Evolutionary conservation across 768 basidiomycete genomes (phyloP), one percentile per base, ranked within the genome.

Genomic region (Amylocystis lapponica): DNA sequence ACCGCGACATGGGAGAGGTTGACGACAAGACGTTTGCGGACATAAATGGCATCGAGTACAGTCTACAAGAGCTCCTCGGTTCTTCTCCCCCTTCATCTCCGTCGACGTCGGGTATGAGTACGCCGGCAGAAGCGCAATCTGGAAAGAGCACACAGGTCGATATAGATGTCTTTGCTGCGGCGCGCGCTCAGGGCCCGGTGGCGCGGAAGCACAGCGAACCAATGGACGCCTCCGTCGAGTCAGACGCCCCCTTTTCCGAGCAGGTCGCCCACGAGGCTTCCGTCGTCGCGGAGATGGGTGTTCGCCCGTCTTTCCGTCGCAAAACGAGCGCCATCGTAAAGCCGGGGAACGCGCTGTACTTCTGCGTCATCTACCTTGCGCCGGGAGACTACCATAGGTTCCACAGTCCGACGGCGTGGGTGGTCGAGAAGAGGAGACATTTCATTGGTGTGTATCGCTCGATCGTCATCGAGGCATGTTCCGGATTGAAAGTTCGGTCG

Each of bases 371-470:
- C 47, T 99, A 98, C 67, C 86, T 99, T 43, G 96, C 95, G 1
- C 96, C 96, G 1, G 95, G 96, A 1, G 96, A 99, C 60, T 98
- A 98, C 63, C 95, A 99, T 58, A 80, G 95, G 13, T 99, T 96
- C 76, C 96, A 99, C 63, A 86, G 82, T 39, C 95, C 96, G 1
- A 83, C 92, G 0, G 81, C 88, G 6, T 98, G 96, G 96, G 93
- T 99, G 5, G 95, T 97, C 14, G 94, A 99, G 70, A 86, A 87
- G 58, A 69, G 96, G 48, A 67, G 96, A 30, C 96, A 99, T 62
- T 98, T 99, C 56, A 81, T 92, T 23, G 95, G 93, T 76, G 37
- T 26, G 79, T 67, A n/a, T 3, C 36, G 22, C 11, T 16, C 29
- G 5, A 16, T 3, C 22, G 20, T 17, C 0, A 27, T 25, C 2